Evolutionary conservation across 2,329 filamentous ascomycete species (phyloP).

Genomic region (Pseudofabraea citricarpa): DNA sequence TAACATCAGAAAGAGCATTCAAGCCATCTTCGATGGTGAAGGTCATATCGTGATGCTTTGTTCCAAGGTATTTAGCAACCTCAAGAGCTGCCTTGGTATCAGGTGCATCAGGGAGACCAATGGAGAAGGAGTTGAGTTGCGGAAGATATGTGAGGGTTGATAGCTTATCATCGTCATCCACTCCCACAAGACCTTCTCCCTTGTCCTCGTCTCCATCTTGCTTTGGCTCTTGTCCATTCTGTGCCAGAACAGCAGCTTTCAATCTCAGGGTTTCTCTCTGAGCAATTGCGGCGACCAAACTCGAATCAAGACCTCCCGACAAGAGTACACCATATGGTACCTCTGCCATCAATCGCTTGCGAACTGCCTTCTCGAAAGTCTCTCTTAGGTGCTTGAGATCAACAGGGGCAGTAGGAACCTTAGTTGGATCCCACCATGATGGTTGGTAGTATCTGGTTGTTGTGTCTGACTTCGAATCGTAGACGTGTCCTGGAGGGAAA

Average conservation of each 20-base stretch:
- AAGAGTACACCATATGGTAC: constrained; percentile 95
- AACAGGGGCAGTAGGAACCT: constrained; percentile 72
- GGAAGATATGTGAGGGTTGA: constrained; percentile 88
- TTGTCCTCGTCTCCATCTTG: constrained; percentile 48
- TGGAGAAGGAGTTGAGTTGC: constrained; percentile 97
- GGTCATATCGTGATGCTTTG: constrained; percentile 96
- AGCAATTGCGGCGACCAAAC: constrained; percentile 89
- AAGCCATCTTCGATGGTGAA: constrained; percentile 97
- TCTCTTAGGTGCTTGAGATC: constrained; percentile 79
- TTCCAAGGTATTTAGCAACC: constrained; percentile 94
- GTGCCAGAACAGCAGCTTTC: constrained; percentile 56
- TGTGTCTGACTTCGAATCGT: constrained; percentile 86
- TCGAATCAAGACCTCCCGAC: constrained; percentile 93
- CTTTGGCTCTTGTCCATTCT: constrained; percentile 39
- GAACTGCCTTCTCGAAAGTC: constrained; percentile 82
- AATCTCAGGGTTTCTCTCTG: constrained; percentile 84
- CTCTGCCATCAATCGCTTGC: constrained; percentile 97
- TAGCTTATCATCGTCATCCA: constrained; percentile 87
- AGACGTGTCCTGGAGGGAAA: constrained; percentile 94
- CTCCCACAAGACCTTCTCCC: constrained; percentile 77
- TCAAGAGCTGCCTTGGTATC: constrained; percentile 89
- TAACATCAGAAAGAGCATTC: constrained; percentile 94
- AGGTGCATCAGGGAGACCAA: constrained; percentile 87
- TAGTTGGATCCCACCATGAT: constrained; percentile 81
- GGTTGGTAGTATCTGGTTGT: constrained; percentile 88